These are phyloP conservation scores for Isatis tinctoria DNA, from an alignment of 345 rosid genomes.

Conservation along the genomic window DNA sequence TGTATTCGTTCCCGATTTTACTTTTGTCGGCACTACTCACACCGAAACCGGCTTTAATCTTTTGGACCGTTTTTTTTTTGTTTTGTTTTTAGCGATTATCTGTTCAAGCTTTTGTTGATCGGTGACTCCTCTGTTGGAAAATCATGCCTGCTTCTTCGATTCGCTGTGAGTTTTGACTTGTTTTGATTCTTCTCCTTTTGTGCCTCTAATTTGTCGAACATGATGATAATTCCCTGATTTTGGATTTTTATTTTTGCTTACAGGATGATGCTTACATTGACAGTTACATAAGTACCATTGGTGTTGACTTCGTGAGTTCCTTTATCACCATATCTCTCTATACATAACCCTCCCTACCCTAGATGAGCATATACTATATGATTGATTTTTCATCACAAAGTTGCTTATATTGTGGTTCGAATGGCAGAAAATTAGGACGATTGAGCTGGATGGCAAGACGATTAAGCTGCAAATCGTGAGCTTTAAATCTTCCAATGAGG, in stretches of 20 bases:
- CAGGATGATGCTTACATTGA: constrained; percentile 90
- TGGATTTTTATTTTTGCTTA: background rate
- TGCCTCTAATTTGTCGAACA: background rate
- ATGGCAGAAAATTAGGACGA: constrained; percentile 68
- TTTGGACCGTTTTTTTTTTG: background rate
- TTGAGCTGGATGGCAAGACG: constrained; percentile 78
- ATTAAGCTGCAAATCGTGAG: constrained; percentile 74
- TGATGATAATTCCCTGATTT: background rate
- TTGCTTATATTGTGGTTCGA: background rate
- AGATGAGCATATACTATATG: background rate
- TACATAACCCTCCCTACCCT: background rate
- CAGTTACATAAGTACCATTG: constrained; percentile 82
- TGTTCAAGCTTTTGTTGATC: constrained; percentile 73
- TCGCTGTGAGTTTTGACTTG: constrained; percentile 50
- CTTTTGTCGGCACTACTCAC: background rate
- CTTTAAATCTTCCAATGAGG: background rate
- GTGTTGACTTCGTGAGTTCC: constrained; percentile 77
- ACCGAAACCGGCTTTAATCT: background rate
- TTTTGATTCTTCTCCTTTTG: constrained; percentile 7
- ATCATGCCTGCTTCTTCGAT: constrained; percentile 76
- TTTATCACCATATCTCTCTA: background rate
- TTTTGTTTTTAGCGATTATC: constrained; percentile 47
- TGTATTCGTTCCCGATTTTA: background rate
- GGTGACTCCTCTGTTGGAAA: constrained; percentile 87
- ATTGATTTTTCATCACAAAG: background rate